Evolutionary conservation across 345 rosid genomes (phyloP), one percentile per base, ranked within the genome.

Genomic region (Turnera subulata): DNA sequence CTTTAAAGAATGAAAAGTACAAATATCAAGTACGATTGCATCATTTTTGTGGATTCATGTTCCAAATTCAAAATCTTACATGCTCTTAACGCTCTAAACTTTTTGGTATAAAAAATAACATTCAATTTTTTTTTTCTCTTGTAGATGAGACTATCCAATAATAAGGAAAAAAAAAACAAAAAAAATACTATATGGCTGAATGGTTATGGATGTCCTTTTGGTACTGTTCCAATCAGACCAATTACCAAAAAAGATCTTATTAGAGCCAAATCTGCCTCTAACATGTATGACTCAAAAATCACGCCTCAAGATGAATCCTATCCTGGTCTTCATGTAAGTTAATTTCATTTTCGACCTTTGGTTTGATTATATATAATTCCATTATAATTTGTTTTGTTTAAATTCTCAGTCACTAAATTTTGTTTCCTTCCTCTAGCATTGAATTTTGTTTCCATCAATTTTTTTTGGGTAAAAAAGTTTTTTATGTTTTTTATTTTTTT

Each of bases 181-280:
- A 6, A 32, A 26, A 43, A 55, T 13, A 43, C 40, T 2, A 17
- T 50, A 1, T 46, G 48, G 12, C 11, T 22, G 11, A 66, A 54
- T 47, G 65, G 2, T 29, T 13, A 59, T 18, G 69, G 71, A 29
- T 78, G 83, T 52, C 83, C 78, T 39, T 14, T 3, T 2, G 80
- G 69, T 24, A 75, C 78, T 0, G 74, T 75, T 38, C 80, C 80
- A 20, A 79, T 79, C 14, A 63, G 58, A 37, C 66, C 64, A 46
- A 54, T 48, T 5, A 64, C 72, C 0, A 69, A 72, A 61, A 74
- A 53, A 6, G 78, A 79, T 38, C 63, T 79, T 5, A 54, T 68
- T 6, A 20, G 53, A 24, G 50, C 57, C 32, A 74, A 70, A 44
- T 5, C 7, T 6, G 59, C 54, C 20, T 24, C 52, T 6, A 15